Evolutionary conservation across 306 rosid species (phyloP).

Genomic region (Malus domestica): ASM211411v1 NC_041796.1:23581001-23581500

Average conservation of each 20-base stretch:
- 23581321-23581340: conserved; percentile 98
- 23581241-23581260: conserved; percentile 82
- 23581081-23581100: not conserved
- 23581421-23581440: not conserved
- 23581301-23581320: conserved; percentile 72
- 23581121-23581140: not conserved
- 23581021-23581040: not conserved
- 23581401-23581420: not conserved
- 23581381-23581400: not conserved
- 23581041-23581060: not conserved
- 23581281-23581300: conserved; percentile 76
- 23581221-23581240: conserved; percentile 57
- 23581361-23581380: not conserved
- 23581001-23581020: not conserved
- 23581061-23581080: conserved; percentile 12
- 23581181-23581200: conserved; percentile 80
- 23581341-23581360: conserved; percentile 83
- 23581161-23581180: conserved; percentile 67
- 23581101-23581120: not conserved
- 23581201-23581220: conserved; percentile 78
- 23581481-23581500: conserved; percentile 77
- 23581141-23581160: conserved; percentile 43
- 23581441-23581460: conserved; percentile 87
- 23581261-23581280: conserved; percentile 53
- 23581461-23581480: conserved; percentile 85